Percentiles rank a stretch among this genome's conserved stretches.
phyloP scores from a whole-genome alignment of 768 basidiomycete species.

The Tulasnella sp. region DNA sequence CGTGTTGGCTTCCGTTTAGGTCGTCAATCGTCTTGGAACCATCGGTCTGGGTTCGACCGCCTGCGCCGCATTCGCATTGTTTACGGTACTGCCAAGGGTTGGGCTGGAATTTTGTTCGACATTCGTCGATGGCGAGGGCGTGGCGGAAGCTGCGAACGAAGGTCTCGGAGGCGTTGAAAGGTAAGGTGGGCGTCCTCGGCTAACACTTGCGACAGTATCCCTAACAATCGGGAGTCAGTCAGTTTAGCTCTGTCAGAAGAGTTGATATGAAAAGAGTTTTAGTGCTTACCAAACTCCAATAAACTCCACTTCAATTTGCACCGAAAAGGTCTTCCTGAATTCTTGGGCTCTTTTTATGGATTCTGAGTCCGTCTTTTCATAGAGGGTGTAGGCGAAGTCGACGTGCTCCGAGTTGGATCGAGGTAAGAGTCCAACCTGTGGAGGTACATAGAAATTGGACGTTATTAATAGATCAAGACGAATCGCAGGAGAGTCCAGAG shows the following conservation, averaged over 20 bases:
- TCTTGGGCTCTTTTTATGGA: conserved; percentile 33
- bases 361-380: conserved; percentile 37
- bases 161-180: background rate
- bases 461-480: too few species aligned
- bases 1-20: background rate
- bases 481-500: too few species aligned
- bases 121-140: conserved; percentile 34
- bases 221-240: background rate
- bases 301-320: conserved; percentile 63
- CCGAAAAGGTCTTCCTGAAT: conserved; percentile 69
- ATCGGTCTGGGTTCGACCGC: background rate
- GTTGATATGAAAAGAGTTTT: background rate
- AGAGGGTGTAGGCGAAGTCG: conserved; percentile 68
- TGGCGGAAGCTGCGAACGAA: conserved; percentile 33
- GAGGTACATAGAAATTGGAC: too few species aligned
- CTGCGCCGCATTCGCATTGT: background rate
- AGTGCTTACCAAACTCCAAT: conserved; percentile 72
- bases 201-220: conserved; percentile 24
- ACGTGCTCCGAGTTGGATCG: conserved; percentile 62
- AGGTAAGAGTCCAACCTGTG: conserved; percentile 59
- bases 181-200: background rate
- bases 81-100: conserved; percentile 26
- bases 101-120: conserved; percentile 33
- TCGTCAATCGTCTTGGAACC: background rate
- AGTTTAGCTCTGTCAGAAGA: background rate